Evolutionary conservation across 2,329 filamentous ascomycete species (phyloP).

Genomic region (Ceratocystis smalleyi): DNA sequence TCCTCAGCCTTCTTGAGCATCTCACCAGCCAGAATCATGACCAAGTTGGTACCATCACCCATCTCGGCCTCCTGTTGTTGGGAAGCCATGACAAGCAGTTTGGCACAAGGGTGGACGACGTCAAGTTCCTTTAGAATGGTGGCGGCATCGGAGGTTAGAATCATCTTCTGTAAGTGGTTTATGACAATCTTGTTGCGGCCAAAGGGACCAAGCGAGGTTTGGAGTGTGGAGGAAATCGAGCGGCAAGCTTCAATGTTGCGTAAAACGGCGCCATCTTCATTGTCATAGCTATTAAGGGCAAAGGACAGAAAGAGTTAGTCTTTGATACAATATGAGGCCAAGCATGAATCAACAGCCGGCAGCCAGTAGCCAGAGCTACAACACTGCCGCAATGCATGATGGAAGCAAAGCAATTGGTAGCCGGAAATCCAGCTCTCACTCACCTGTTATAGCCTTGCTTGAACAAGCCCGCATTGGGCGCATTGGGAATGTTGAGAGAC

Average conservation of each 20-base stretch:
- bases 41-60: slow-evolving; percentile 95
- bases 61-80: slow-evolving; percentile 99
- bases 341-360: slow-evolving; percentile 6
- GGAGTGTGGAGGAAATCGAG: slow-evolving; percentile 86
- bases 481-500: slow-evolving; percentile 92
- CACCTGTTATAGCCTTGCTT: slow-evolving; percentile 95
- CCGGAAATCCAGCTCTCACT: slow-evolving; percentile 35
- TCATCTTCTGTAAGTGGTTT: slow-evolving; percentile 99
- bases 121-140: slow-evolving; percentile 96
- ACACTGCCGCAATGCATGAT: neutral
- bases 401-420: neutral
- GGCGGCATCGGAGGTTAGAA: slow-evolving; percentile 90
- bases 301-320: slow-evolving; percentile 5
- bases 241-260: slow-evolving; percentile 98
- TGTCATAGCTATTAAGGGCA: slow-evolving; percentile 59
- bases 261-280: slow-evolving; percentile 95
- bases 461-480: slow-evolving; percentile 85
- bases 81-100: slow-evolving; percentile 94
- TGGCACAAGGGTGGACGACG: slow-evolving; percentile 93
- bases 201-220: slow-evolving; percentile 92
- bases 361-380: slow-evolving; percentile 8
- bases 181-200: slow-evolving; percentile 99
- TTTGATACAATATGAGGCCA: neutral
- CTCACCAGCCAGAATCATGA: slow-evolving; percentile 90
- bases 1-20: slow-evolving; percentile 95